These are phyloP conservation scores for Neonectria faginata DNA, from an alignment of 2,329 filamentous ascomycete genomes.

Conservation along the genomic window DNA sequence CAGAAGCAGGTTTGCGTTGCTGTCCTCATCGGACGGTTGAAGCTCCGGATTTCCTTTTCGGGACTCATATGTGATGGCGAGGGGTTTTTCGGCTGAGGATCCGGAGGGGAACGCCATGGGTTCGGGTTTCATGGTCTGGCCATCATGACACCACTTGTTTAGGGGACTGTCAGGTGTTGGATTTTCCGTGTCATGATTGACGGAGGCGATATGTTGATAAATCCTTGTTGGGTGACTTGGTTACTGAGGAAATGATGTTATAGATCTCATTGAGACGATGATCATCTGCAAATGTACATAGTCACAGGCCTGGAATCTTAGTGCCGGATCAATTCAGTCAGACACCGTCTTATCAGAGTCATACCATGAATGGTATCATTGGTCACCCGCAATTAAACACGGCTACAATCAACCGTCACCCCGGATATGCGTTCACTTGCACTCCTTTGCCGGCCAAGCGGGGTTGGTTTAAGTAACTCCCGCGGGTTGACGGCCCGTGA, in stretches of 20 bases:
- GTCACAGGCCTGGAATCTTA: not conserved
- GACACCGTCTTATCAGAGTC: not conserved
- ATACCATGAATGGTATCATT: not conserved
- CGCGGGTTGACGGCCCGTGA: conserved; percentile 2
- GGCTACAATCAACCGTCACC: not conserved
- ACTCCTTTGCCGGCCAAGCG: not conserved
- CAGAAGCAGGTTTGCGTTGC: conserved; percentile 30
- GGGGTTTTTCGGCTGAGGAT: conserved; percentile 3
- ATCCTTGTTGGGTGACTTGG: not conserved
- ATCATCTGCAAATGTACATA: no score
- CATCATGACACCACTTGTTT: conserved; percentile 16
- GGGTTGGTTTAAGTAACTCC: not conserved
- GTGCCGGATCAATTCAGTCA: not conserved
- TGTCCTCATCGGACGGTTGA: conserved; percentile 46
- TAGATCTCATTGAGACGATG: not conserved
- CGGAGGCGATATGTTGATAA: not conserved
- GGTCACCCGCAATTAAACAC: not conserved
- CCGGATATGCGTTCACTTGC: not conserved
- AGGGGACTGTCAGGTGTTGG: not conserved
- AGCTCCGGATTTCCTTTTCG: conserved; percentile 43
- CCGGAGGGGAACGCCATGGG: not conserved
- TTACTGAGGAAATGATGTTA: not conserved
- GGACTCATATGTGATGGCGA: conserved; percentile 26
- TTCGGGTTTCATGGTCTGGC: conserved; percentile 5
- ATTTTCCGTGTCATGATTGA: not conserved